Conservation (phyloP, 2,329 filamentous ascomycete genomes). For the Aureobasidium sp. region DNA sequence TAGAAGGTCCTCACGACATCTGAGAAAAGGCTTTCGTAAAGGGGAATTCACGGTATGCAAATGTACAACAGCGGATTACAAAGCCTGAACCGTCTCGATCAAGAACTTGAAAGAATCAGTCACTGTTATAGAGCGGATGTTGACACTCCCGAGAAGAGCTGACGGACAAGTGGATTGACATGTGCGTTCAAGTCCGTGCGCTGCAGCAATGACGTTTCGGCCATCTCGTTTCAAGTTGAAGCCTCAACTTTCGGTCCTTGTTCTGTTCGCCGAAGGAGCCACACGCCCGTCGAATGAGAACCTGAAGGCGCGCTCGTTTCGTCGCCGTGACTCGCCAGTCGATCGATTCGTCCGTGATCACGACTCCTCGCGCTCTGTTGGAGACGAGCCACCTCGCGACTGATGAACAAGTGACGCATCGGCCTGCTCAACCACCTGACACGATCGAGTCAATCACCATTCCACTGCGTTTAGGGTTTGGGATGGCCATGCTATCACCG, state of each 20-base stretch:
- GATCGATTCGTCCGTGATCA: background rate
- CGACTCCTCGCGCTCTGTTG: background rate
- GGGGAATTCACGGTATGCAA: background rate
- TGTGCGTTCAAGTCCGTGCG: background rate
- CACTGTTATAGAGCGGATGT: background rate
- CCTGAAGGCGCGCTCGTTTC: background rate
- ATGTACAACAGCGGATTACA: background rate
- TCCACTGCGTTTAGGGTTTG: background rate
- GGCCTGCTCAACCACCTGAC: constrained; percentile 10
- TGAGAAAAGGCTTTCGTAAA: background rate
- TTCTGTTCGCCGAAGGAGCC: background rate
- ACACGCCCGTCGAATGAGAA: background rate
- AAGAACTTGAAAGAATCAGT: background rate
- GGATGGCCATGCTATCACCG: background rate
- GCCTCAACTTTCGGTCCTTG: background rate
- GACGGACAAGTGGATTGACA: background rate
- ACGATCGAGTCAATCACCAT: constrained; percentile 13
- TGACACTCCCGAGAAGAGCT: background rate
- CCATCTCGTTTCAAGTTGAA: background rate
- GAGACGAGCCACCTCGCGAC: background rate
- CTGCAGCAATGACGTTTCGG: constrained; percentile 1
- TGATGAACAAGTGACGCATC: constrained; percentile 1
- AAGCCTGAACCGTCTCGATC: background rate
- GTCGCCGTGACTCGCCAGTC: background rate
- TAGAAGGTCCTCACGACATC: background rate